phyloP scores from a whole-genome alignment of 192 early-diverging fungal species.

The Backusella psychrophila region DNA sequence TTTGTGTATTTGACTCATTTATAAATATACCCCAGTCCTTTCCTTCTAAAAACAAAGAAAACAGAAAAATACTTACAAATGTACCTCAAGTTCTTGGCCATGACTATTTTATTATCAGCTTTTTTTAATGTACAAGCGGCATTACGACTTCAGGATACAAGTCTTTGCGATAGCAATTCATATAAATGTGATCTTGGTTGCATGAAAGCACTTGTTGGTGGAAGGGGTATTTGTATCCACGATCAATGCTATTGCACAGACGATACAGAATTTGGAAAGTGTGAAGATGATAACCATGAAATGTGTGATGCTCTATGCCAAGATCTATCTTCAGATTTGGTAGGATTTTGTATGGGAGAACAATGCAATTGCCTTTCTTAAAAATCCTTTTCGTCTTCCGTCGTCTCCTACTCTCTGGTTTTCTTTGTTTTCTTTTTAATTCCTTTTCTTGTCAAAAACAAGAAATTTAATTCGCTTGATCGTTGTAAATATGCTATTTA shows the following conservation, averaged over 20 bases:
- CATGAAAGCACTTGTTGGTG: constrained; percentile 5
- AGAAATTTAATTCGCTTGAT: neutral
- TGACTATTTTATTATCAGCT: neutral
- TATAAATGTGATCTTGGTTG: neutral
- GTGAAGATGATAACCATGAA: constrained; percentile 16
- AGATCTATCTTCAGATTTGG: constrained; percentile 7
- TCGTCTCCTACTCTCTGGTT: neutral
- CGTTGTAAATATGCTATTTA: neutral
- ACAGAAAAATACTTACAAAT: neutral
- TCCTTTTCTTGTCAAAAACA: neutral
- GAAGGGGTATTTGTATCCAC: constrained; percentile 9
- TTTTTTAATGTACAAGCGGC: neutral
- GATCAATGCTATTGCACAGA: constrained; percentile 13
- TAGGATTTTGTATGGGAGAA: constrained; percentile 13
- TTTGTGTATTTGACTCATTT: neutral
- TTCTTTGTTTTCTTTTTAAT: constrained; percentile 1
- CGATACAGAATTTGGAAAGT: constrained; percentile 5
- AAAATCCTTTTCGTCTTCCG: neutral
- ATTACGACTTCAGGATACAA: neutral
- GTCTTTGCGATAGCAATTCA: neutral
- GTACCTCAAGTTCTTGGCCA: neutral
- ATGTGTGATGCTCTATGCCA: constrained; percentile 14
- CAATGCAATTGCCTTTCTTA: constrained; percentile 15
- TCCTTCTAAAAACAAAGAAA: neutral
- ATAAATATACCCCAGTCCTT: neutral